Conservation (phyloP, 108 stramenopile genomes). For the Stephanodiscus minutulus region DNA sequence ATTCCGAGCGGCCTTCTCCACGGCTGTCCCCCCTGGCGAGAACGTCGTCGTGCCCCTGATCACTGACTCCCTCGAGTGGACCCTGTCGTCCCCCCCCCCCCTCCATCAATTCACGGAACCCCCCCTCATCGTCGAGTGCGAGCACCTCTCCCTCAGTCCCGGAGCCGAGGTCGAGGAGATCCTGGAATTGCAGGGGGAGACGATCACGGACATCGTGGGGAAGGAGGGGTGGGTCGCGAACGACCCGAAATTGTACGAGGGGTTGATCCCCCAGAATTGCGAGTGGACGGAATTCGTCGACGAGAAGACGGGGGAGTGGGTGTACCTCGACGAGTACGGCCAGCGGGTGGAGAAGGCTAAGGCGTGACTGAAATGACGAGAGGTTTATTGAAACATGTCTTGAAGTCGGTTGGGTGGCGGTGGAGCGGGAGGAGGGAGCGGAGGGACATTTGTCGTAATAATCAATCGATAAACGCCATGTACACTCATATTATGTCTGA, state of each 20-base stretch:
- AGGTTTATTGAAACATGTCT: too few species aligned
- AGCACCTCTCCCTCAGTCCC: slow-evolving; percentile 76
- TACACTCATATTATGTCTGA: too few species aligned
- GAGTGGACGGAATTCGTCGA: slow-evolving; percentile 91
- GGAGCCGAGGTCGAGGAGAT: slow-evolving; percentile 88
- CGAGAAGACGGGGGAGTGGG: slow-evolving; percentile 89
- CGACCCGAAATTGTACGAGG: slow-evolving; percentile 85
- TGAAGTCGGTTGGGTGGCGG: too few species aligned
- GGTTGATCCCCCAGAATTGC: slow-evolving; percentile 83
- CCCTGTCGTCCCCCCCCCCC: slow-evolving; percentile 91
- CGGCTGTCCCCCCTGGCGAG: slow-evolving; percentile 58
- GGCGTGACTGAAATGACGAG: too few species aligned
- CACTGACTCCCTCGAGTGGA: slow-evolving; percentile 95
- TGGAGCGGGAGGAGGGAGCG: too few species aligned
- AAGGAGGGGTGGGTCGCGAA: slow-evolving; percentile 86
- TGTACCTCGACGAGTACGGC: slow-evolving; percentile 82
- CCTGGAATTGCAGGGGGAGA: slow-evolving; percentile 76
- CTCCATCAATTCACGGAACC: slow-evolving; percentile 98
- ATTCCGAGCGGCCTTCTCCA: slow-evolving; percentile 20
- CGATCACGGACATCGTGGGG: slow-evolving; percentile 83
- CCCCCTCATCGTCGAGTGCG: slow-evolving; percentile 94
- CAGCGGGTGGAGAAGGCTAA: slow-evolving; percentile 47
- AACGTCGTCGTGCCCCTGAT: slow-evolving; percentile 89
- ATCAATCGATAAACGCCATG: too few species aligned
- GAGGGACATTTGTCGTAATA: too few species aligned